Evolutionary conservation across 2,329 filamentous ascomycete genomes (phyloP).

Genomic region (Arachnomyces sp.): DNA sequence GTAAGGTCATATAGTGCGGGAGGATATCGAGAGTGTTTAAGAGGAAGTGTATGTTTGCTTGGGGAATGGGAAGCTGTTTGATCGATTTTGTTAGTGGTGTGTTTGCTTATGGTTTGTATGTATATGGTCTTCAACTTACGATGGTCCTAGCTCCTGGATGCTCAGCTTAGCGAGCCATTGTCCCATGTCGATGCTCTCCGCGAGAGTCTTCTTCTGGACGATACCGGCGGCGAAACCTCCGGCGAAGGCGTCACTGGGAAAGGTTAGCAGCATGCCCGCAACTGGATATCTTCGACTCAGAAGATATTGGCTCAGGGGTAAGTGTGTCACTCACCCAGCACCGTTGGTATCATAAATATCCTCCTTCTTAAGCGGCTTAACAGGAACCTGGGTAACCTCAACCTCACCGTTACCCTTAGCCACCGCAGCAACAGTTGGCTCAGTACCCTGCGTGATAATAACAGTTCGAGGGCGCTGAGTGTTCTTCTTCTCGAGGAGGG

Average conservation of each 20-base stretch:
- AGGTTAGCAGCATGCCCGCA: not conserved
- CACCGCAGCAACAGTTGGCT: conserved; percentile 74
- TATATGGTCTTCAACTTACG: conserved; percentile 56
- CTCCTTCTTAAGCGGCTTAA: conserved; percentile 66
- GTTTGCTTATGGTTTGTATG: not conserved
- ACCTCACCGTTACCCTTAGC: conserved; percentile 57
- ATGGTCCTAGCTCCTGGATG: conserved; percentile 91
- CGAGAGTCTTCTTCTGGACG: conserved; percentile 71
- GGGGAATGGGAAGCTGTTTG: conserved; percentile 63
- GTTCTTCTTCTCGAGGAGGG: conserved; percentile 89
- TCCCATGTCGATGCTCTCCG: conserved; percentile 76
- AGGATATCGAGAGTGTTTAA: too few relatives aligned
- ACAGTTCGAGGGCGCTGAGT: conserved; percentile 70
- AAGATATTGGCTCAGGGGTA: not conserved
- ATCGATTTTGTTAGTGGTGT: not conserved
- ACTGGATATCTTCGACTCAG: not conserved
- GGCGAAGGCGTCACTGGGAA: conserved; percentile 80
- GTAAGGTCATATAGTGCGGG: conserved; percentile 1
- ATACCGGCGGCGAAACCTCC: conserved; percentile 88
- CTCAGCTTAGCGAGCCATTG: conserved; percentile 93
- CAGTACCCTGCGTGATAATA: conserved; percentile 90
- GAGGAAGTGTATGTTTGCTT: conserved; percentile 63
- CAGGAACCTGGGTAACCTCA: conserved; percentile 66
- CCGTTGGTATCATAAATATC: conserved; percentile 95
- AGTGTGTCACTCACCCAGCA: conserved; percentile 52